Conservation (phyloP, 164 flowering plant species). For the Annona squamosa region DNA sequence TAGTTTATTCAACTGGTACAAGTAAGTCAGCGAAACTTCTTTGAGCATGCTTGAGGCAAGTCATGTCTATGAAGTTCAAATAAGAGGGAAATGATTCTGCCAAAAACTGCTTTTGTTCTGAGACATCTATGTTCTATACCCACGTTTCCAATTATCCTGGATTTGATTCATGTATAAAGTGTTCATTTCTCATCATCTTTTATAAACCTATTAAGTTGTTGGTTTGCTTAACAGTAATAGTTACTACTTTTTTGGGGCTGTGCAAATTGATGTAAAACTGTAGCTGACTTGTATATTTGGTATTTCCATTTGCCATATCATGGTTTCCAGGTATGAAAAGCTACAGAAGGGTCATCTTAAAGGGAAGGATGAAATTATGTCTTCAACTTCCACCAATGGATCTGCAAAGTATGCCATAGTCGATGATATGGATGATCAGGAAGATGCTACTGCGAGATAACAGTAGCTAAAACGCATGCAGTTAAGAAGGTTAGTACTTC, state of each 20-base stretch:
- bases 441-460: constrained; percentile 18
- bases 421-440: constrained; percentile 73
- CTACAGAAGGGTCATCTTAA: constrained; percentile 39
- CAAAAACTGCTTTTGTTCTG: not conserved
- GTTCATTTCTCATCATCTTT: no score
- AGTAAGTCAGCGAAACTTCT: constrained; percentile 51
- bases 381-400: constrained; percentile 22
- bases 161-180: no score
- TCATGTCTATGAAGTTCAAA: not conserved
- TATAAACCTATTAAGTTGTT: no score
- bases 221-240: no score
- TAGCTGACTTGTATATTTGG: not conserved
- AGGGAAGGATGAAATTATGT: constrained; percentile 22
- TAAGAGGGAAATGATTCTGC: not conserved
- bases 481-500: not conserved
- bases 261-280: not conserved
- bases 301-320: not conserved
- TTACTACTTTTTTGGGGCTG: not conserved
- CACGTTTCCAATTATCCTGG: not conserved
- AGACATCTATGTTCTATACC: not conserved
- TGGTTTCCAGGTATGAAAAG: constrained; percentile 55
- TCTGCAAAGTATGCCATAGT: constrained; percentile 79
- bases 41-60: not conserved
- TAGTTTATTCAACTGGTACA: constrained; percentile 94
- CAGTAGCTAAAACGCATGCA: not conserved